phyloP scores from a whole-genome alignment of 140 eudicot species.

The Cichorium intybus region DNA sequence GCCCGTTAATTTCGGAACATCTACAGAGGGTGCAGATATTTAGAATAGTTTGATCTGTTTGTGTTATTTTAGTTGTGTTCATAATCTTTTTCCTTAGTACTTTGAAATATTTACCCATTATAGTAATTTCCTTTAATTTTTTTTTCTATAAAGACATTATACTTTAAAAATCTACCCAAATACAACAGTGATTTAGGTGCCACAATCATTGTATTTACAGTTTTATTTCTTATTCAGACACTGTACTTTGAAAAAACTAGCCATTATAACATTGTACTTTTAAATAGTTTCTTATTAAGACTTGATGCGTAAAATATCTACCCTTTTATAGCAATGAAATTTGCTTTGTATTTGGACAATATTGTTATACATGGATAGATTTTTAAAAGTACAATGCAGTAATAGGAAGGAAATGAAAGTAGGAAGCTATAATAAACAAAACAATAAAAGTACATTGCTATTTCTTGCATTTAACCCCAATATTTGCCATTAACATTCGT shows the following conservation, averaged over 20 bases:
- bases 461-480: not conserved
- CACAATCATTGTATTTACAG: not conserved
- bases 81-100: too few relatives aligned
- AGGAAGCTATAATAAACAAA: not conserved
- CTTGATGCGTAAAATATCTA: not conserved
- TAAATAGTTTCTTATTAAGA: not conserved
- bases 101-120: too few relatives aligned
- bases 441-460: not conserved
- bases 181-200: not conserved
- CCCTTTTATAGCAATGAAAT: not conserved
- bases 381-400: not conserved
- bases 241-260: not conserved
- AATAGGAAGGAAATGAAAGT: not conserved
- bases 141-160: too few relatives aligned
- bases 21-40: not conserved
- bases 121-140: not conserved
- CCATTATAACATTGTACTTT: not conserved
- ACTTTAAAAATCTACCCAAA: not conserved
- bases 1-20: not conserved
- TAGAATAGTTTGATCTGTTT: too few relatives aligned
- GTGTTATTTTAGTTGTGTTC: too few relatives aligned
- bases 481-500: not conserved
- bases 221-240: not conserved
- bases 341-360: not conserved
- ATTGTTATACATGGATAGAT: not conserved